These are phyloP conservation scores for Leptographium wingfieldii DNA, from an alignment of 2,329 filamentous ascomycete species.

Conservation along the genomic window DNA sequence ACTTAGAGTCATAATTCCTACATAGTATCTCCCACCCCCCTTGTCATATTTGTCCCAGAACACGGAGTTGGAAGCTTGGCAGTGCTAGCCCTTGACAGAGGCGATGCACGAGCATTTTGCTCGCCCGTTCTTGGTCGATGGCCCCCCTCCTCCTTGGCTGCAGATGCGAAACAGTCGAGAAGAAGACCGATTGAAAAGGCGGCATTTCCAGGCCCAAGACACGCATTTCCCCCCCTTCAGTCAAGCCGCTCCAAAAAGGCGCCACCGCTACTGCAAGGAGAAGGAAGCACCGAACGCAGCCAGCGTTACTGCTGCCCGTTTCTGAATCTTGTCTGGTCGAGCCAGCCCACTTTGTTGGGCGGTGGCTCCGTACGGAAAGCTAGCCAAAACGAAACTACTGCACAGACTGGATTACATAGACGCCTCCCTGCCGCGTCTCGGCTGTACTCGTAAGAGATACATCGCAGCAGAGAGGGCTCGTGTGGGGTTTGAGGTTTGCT, in stretches of 20 bases:
- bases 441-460: background rate
- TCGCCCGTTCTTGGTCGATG: too few relatives aligned
- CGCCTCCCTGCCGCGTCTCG: background rate
- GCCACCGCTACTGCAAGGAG: constrained; percentile 5
- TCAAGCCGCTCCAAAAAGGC: background rate
- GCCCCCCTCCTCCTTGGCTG: too few relatives aligned
- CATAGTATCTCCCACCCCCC: background rate
- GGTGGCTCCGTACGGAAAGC: background rate
- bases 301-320: background rate
- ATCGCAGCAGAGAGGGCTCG: too few relatives aligned
- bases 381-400: background rate
- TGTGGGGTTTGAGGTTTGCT: too few relatives aligned
- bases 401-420: background rate
- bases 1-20: background rate
- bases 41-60: background rate
- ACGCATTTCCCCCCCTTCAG: background rate
- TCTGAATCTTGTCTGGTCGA: background rate
- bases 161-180: too few relatives aligned
- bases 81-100: background rate
- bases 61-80: background rate
- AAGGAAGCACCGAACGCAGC: background rate
- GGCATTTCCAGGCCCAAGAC: background rate
- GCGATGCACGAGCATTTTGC: background rate
- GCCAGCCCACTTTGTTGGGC: background rate
- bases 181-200: too few relatives aligned